Conservation (phyloP, 495 filamentous ascomycete species). For the Glarea lozoyensis region DNA sequence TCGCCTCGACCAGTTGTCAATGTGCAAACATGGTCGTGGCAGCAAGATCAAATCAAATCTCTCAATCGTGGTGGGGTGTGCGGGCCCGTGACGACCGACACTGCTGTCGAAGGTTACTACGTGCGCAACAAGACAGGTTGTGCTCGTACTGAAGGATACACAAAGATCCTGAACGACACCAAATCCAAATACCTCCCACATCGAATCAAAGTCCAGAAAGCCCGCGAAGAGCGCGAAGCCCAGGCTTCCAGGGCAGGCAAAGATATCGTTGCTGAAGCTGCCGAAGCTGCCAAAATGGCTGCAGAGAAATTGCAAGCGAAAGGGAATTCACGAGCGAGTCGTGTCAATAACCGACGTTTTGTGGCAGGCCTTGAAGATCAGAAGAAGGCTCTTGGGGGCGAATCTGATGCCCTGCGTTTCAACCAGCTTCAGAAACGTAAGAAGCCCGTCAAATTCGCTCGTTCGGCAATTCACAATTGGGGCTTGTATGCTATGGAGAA, state of each 20-base stretch:
- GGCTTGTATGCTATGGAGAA: slow-evolving; percentile 96
- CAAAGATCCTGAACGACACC: slow-evolving; percentile 89
- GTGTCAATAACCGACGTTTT: slow-evolving; percentile 87
- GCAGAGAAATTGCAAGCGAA: slow-evolving; percentile 72
- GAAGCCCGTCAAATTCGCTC: slow-evolving; percentile 96
- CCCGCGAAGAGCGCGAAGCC: slow-evolving; percentile 78
- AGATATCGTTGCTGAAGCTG: slow-evolving; percentile 52
- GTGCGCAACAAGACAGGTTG: slow-evolving; percentile 75
- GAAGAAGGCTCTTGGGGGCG: slow-evolving; percentile 76
- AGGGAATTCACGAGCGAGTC: slow-evolving; percentile 73
- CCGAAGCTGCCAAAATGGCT: slow-evolving; percentile 64
- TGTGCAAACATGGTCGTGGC: slow-evolving; percentile 73
- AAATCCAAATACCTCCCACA: slow-evolving; percentile 98
- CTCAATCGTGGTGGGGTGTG: slow-evolving; percentile 46
- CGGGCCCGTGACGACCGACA: slow-evolving; percentile 13
- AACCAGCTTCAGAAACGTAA: slow-evolving; percentile 99
- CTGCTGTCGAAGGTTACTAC: slow-evolving; percentile 77
- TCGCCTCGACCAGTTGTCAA: neutral
- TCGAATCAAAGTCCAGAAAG: slow-evolving; percentile 88
- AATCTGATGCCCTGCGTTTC: slow-evolving; percentile 86
- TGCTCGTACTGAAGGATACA: slow-evolving; percentile 85
- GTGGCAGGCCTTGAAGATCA: slow-evolving; percentile 93
- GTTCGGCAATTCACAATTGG: slow-evolving; percentile 98
- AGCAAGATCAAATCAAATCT: slow-evolving; percentile 78
- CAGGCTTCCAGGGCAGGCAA: slow-evolving; percentile 63